phyloP scores from a whole-genome alignment of 805 yeast species.

The Debaryomyces maramus region DNA sequence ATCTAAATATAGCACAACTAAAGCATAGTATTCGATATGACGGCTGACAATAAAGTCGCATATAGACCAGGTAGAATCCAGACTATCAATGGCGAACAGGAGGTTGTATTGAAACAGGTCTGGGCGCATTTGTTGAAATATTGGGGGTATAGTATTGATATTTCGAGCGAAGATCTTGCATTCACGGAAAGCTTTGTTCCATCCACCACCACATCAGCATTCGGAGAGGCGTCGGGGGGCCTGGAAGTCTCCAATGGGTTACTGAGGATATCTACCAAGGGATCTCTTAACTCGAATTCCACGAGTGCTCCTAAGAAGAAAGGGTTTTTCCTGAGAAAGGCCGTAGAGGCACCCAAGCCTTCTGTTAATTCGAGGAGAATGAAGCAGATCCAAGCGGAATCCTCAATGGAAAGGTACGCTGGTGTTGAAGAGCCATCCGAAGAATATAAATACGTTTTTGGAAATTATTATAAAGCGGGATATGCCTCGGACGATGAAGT shows the following conservation, averaged over 20 bases:
- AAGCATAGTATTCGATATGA: neutral
- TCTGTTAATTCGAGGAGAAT: conserved; percentile 27
- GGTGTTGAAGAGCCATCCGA: conserved; percentile 23
- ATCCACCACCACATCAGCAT: conserved; percentile 18
- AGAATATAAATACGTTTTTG: conserved; percentile 18
- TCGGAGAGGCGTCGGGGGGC: conserved; percentile 5
- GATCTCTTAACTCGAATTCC: conserved; percentile 24
- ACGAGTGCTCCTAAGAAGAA: conserved; percentile 17
- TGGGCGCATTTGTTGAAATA: conserved; percentile 67
- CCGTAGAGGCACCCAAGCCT: conserved; percentile 9
- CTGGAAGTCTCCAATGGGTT: conserved; percentile 11
- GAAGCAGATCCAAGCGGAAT: conserved; percentile 26
- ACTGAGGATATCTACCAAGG: conserved; percentile 22
- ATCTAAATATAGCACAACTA: too few relatives aligned
- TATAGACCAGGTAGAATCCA: conserved; percentile 34
- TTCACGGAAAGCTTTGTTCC: conserved; percentile 32
- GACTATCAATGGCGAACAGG: conserved; percentile 51
- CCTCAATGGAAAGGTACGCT: conserved; percentile 25
- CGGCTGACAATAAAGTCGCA: neutral
- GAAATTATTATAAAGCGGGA: conserved; percentile 18
- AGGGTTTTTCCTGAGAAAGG: conserved; percentile 9
- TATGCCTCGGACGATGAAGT: conserved; percentile 16
- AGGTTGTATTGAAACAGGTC: conserved; percentile 61
- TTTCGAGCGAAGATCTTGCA: conserved; percentile 28
- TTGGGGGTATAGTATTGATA: conserved; percentile 49